A percentile compares a stretch with the other conserved stretches of the same genome.
phyloP scores from a whole-genome alignment of 495 filamentous ascomycete genomes.

The Aspergillus taichungensis region DNA sequence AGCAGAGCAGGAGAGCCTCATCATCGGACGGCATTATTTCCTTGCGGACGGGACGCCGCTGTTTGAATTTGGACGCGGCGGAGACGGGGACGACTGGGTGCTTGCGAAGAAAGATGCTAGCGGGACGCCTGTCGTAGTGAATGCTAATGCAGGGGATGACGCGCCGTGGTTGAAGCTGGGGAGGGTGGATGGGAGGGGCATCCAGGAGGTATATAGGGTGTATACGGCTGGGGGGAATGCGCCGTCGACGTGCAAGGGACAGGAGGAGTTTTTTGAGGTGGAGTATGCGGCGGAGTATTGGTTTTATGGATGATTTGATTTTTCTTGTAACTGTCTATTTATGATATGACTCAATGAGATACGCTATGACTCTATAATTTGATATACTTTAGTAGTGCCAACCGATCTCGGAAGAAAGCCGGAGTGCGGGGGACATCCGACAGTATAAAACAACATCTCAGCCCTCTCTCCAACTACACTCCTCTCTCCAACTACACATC shows the following conservation, averaged over 20 bases:
- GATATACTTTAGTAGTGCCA: background rate
- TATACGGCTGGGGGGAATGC: slow-evolving; percentile 54
- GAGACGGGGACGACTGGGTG: slow-evolving; percentile 22
- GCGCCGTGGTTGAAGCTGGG: slow-evolving; percentile 58
- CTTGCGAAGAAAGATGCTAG: slow-evolving; percentile 35
- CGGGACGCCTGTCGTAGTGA: slow-evolving; percentile 18
- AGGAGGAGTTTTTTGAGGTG: slow-evolving; percentile 35
- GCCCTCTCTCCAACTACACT: background rate
- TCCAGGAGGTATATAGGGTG: slow-evolving; percentile 56
- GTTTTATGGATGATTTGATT: slow-evolving; percentile 42
- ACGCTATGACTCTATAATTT: background rate
- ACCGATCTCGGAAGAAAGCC: too few species aligned
- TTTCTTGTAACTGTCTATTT: background rate
- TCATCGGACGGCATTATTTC: slow-evolving; percentile 62
- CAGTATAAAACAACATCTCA: background rate
- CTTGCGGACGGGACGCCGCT: slow-evolving; percentile 38
- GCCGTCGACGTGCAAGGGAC: slow-evolving; percentile 36
- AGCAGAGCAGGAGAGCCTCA: slow-evolving; percentile 10
- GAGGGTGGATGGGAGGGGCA: slow-evolving; percentile 33
- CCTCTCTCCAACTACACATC: too few species aligned
- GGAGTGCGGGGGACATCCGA: too few species aligned
- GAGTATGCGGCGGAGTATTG: slow-evolving; percentile 65
- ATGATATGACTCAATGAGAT: background rate
- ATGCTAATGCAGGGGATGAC: slow-evolving; percentile 43
- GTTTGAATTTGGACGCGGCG: slow-evolving; percentile 48